Conservation (phyloP, 768 basidiomycete species). For the Favolaschia claudopus region DNA sequence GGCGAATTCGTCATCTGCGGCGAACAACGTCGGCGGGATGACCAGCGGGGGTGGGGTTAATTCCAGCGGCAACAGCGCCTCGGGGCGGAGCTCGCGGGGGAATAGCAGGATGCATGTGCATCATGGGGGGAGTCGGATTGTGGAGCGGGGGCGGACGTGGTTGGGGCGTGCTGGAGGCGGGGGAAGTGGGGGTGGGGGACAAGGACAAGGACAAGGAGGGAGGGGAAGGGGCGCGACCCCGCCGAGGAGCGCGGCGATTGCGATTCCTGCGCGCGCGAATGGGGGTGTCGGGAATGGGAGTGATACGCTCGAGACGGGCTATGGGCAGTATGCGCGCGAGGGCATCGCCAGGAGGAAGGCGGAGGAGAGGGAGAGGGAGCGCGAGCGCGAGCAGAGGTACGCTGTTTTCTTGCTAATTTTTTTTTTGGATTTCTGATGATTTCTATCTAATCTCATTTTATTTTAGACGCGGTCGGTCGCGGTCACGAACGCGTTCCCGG, state of each 20-base stretch:
- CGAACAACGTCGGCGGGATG: too few species aligned
- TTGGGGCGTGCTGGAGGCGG: conserved; percentile 2
- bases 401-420: neutral
- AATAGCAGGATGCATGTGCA: neutral
- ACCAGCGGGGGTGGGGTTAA: too few species aligned
- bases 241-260: conserved; percentile 14
- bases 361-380: conserved; percentile 9
- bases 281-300: neutral
- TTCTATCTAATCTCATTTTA: neutral
- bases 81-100: too few species aligned
- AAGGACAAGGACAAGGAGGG: neutral
- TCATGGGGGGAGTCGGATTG: too few species aligned
- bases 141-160: conserved; percentile 15
- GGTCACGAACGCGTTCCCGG: conserved; percentile 10
- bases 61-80: too few species aligned
- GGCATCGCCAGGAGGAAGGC: conserved; percentile 23
- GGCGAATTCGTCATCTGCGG: too few species aligned
- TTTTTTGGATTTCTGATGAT: neutral
- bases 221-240: conserved; percentile 6
- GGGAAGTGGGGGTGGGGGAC: too few species aligned
- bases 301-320: conserved; percentile 29
- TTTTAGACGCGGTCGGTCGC: conserved; percentile 20
- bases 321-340: conserved; percentile 15
- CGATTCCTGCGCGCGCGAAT: conserved; percentile 4
- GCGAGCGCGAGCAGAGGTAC: neutral